phyloP scores from a whole-genome alignment of 2,329 filamentous ascomycete genomes.

The Cercospora sp. region DNA sequence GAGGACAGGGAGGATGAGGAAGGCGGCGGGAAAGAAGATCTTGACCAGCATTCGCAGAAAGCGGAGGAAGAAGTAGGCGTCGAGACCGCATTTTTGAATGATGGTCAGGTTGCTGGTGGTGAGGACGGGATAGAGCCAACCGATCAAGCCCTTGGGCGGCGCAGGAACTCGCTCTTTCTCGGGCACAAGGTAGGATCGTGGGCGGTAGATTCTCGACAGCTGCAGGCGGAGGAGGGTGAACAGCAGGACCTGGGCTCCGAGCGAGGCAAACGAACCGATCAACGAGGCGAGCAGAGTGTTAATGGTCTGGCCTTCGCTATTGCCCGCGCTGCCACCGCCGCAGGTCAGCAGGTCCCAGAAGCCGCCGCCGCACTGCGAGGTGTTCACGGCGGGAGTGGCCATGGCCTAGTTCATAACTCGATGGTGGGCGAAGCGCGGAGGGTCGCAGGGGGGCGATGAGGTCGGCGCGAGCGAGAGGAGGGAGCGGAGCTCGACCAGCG shows the following conservation, averaged over 20 bases:
- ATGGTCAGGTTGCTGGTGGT: conserved; percentile 76
- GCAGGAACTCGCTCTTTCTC: conserved; percentile 79
- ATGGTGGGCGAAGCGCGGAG: neutral
- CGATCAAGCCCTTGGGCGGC: conserved; percentile 61
- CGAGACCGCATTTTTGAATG: conserved; percentile 91
- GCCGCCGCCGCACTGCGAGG: conserved; percentile 4
- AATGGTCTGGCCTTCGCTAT: conserved; percentile 37
- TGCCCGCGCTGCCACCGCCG: conserved; percentile 14
- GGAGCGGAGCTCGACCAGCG: neutral
- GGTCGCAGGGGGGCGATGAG: neutral
- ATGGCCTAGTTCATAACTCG: neutral
- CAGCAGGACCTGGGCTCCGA: conserved; percentile 57
- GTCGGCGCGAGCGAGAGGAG: neutral
- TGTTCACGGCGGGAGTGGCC: conserved; percentile 5
- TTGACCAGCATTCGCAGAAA: conserved; percentile 84
- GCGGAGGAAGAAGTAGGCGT: conserved; percentile 95
- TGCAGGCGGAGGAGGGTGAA: conserved; percentile 78
- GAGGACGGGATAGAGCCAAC: conserved; percentile 61
- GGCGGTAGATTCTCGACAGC: conserved; percentile 81
- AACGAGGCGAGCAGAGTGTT: conserved; percentile 43
- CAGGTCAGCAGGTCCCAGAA: conserved; percentile 20
- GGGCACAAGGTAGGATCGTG: conserved; percentile 82
- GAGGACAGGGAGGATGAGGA: conserved; percentile 78
- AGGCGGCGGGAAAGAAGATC: conserved; percentile 83
- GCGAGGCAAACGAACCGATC: conserved; percentile 37